These are phyloP conservation scores for Pelargonium myrrhifolium DNA, from an alignment of 441 rosid genomes.

Conservation along the genomic window DNA sequence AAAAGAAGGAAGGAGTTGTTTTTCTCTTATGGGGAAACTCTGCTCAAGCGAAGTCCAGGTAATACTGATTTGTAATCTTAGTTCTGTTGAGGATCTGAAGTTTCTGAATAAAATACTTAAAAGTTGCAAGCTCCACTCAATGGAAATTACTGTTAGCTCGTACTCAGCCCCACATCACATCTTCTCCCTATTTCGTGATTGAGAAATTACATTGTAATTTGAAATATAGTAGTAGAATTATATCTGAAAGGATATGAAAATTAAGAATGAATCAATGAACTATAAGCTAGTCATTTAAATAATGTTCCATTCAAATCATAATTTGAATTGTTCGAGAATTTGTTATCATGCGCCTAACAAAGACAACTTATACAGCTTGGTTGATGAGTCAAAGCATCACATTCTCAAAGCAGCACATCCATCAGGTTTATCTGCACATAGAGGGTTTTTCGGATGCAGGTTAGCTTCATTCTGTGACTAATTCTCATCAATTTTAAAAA, in stretches of 20 bases:
- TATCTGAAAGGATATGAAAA: no score
- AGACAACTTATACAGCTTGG: slow-evolving; percentile 43
- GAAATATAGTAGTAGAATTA: no score
- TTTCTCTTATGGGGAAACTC: slow-evolving; percentile 95
- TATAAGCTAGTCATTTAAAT: no score
- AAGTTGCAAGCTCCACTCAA: background rate
- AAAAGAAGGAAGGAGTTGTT: slow-evolving; percentile 77
- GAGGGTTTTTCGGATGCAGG: slow-evolving; percentile 98
- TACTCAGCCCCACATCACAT: no score
- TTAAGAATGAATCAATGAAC: no score
- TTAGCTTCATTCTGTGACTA: slow-evolving; percentile 23
- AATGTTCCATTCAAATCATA: no score
- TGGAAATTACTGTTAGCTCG: background rate
- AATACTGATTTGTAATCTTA: slow-evolving; percentile 5
- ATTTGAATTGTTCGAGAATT: no score
- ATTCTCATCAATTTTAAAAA: background rate
- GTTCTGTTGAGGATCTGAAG: slow-evolving; percentile 4
- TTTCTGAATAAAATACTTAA: background rate
- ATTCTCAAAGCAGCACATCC: slow-evolving; percentile 97
- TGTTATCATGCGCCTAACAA: background rate
- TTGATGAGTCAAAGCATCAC: slow-evolving; percentile 75
- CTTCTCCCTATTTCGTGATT: no score
- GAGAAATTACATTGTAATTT: no score
- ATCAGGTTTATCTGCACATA: slow-evolving; percentile 91
- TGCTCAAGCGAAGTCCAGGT: slow-evolving; percentile 88